Conservation (phyloP, 371 early-diverging fungal genomes). For the Saksenaea vasiformis region DNA sequence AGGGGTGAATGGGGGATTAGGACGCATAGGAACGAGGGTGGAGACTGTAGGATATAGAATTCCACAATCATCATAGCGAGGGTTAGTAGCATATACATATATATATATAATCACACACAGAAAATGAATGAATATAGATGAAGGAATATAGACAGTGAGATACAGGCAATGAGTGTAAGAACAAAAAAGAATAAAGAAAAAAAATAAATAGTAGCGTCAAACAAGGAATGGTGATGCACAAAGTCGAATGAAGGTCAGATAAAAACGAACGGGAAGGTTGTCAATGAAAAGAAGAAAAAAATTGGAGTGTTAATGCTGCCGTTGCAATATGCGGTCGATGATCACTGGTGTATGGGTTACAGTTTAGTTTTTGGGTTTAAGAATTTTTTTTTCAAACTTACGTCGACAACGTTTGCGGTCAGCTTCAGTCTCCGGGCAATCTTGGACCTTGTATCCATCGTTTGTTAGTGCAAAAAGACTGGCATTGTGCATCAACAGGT, state of each 20-base stretch:
- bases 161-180: conserved; percentile 11
- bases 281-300: not conserved
- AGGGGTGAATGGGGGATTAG: too few species aligned
- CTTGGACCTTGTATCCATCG: conserved; percentile 33
- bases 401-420: conserved; percentile 37
- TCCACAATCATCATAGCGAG: conserved; percentile 15
- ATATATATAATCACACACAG: conserved; percentile 18
- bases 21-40: conserved; percentile 2
- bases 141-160: not conserved
- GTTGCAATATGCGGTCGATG: not conserved
- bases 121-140: conserved; percentile 13
- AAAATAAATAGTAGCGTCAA: conserved; percentile 2
- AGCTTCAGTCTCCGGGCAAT: conserved; percentile 40
- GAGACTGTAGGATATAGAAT: conserved; percentile 6
- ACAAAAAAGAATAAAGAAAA: not conserved
- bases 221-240: conserved; percentile 8
- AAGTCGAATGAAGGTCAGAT: not conserved
- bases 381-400: conserved; percentile 14
- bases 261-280: not conserved
- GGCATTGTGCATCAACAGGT: conserved; percentile 24
- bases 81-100: conserved; percentile 3
- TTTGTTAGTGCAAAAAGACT: conserved; percentile 35
- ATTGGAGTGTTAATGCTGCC: conserved; percentile 6
- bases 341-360: not conserved
- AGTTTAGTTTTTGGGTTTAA: not conserved